Base-by-base conservation (phyloP, 1,284 basidiomycete species). In the Limonomyces culmigenus region DNA sequence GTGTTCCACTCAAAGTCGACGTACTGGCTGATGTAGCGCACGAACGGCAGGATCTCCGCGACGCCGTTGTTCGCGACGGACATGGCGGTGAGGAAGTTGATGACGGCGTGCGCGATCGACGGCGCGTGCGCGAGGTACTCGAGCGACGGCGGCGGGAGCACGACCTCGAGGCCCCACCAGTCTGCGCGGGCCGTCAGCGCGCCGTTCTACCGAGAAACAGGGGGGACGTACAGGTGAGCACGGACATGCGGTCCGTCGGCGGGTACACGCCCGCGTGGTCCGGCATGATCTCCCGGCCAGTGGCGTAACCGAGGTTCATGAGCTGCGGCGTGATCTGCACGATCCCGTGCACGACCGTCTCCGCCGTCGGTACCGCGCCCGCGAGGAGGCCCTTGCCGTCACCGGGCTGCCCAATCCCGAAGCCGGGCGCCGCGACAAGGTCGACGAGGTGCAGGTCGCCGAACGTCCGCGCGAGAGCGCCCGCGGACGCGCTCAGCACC, bases 81-180 rank as follows among this genome's bases (percentile, higher is more conserved):
- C 13, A 84, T 50, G 0, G 74, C 79, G 6, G 80, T 70, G 11
- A 86, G 57, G 46, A 83, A 68, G 51, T 81, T 78, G 47, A 84
- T 63, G 19, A 77, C 50, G 0, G 74, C 58, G 44, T 65, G 59
- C 2, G 73, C 56, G 29, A 84, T 65, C 11, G 72, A 80, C 34
- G 76, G 63, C 4, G 56, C 69, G 37, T 58, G 62, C 72, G 53
- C 52, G 18, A 86, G 61, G 46, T 71, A 67, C 29, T 50, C 47
- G 19, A 86, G 48, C 3, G 81, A 69, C 3, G 79, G 67, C 33
- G 72, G 65, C 10, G 81, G 83, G 21, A 86, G 56, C 29, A 70
- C 64, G 1, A 85, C 39, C 49, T 86, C 81, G 4, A 84, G 58
- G 12, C 81, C 81, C 81, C 81, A 86, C 83, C 83, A 84, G 51